Evolutionary conservation across 164 flowering plant species (phyloP).

Genomic region (Taxillus chinensis): DNA sequence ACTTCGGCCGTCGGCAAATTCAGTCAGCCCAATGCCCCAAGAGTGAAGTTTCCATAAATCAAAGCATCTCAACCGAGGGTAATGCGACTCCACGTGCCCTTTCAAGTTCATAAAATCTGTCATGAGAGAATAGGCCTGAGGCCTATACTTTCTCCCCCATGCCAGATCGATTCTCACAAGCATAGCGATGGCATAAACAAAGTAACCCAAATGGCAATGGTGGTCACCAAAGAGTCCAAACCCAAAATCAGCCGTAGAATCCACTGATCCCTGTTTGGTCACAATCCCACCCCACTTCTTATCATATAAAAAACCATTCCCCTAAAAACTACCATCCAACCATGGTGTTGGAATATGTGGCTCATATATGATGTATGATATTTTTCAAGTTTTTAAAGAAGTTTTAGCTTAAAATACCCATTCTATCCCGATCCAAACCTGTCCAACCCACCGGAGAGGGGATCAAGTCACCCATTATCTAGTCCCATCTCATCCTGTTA

Average conservation of each 20-base stretch:
- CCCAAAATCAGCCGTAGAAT: slow-evolving; percentile 83
- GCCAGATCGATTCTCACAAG: slow-evolving; percentile 71
- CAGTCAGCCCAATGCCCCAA: slow-evolving; percentile 86
- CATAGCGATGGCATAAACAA: slow-evolving; percentile 76
- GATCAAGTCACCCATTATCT: no score
- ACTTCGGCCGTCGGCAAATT: slow-evolving; percentile 74
- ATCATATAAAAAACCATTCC: slow-evolving; percentile 79
- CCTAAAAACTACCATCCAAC: slow-evolving; percentile 65
- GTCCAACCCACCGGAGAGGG: no score
- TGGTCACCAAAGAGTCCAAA: slow-evolving; percentile 88
- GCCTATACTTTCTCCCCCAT: slow-evolving; percentile 80
- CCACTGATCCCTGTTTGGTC: slow-evolving; percentile 53
- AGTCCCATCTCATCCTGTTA: no score
- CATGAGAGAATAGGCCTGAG: slow-evolving; percentile 71
- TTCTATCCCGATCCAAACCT: no score
- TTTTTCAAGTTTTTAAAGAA: no score
- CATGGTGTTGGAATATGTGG: no score
- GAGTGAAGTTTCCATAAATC: slow-evolving; percentile 85
- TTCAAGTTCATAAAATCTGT: slow-evolving; percentile 75
- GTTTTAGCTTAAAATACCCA: no score
- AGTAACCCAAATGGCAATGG: slow-evolving; percentile 84
- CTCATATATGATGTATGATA: no score
- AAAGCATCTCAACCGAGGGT: slow-evolving; percentile 68
- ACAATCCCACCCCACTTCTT: slow-evolving; percentile 80
- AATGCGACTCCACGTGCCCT: slow-evolving; percentile 27